Evolutionary conservation across 2,329 filamentous ascomycete genomes (phyloP), one percentile per base, ranked within the genome.

Genomic region (Byssothecium circinans): DNA sequence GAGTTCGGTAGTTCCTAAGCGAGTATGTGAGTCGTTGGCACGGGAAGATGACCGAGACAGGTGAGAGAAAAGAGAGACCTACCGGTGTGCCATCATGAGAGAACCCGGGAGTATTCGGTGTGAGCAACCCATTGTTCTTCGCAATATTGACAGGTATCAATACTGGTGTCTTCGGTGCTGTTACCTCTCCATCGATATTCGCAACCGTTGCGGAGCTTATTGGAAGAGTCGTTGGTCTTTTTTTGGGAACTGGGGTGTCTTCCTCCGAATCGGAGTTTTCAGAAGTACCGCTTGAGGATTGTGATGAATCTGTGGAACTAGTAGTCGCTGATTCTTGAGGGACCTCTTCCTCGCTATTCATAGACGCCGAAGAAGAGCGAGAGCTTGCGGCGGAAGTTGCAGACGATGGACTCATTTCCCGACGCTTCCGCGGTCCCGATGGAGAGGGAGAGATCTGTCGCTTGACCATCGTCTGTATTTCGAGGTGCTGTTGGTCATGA

Each of bases 21-120:
- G 8, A 14, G 12, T 11, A 23, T 38, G 3, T 29, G 37, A 12
- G 15, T 30, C 15, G 29, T 11, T 7, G n/a, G 4, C 17, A 19
- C 15, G 15, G 17, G 4, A 36, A 18, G 15, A 19, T n/a, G n/a
- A n/a, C n/a, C n/a, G n/a, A 34, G 14, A 34, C 32, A 7, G 32
- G 42, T 39, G 12, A 14, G 20, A 12, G 27, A n/a, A 22, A 23
- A 3, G 29, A 4, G 29, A 18, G 25, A 34, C 45, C 19, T 48
- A 48, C 45, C 15, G 29, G 35, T 4, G 34, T 40, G 8, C 36
- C 45, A 30, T 48, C 35, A 15, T 41, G 20, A 2, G 35, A 48
- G 6, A 41, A 18, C 20, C 40, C 34, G 10, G 27, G n/a, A 17
- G 33, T 47, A n/a, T 25, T 29, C n/a, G 40, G 27, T 10, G 39